Evolutionary conservation across 2,329 filamentous ascomycete species (phyloP).

Genomic region (Monosporascus ibericus): DNA sequence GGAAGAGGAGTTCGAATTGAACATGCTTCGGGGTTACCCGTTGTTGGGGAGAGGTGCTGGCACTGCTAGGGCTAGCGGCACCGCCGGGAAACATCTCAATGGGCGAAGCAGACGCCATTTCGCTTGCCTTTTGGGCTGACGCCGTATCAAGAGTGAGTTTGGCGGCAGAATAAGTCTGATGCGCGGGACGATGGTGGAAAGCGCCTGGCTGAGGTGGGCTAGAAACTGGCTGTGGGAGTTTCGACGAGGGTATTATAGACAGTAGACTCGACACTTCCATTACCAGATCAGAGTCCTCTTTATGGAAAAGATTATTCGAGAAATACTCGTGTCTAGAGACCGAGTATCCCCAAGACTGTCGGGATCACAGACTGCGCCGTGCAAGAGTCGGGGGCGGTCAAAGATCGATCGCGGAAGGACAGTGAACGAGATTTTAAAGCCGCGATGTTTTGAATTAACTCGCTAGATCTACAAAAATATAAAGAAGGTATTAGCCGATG

Average conservation of each 20-base stretch:
- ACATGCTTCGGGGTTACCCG: constrained; percentile 61
- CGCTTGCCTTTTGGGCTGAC: constrained; percentile 18
- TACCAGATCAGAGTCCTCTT: constrained; percentile 11
- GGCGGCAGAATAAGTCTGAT: constrained; percentile 10
- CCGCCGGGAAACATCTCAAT: constrained; percentile 27
- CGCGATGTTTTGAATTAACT: constrained; percentile 7
- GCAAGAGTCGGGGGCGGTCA: constrained; percentile 9
- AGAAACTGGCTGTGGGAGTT: constrained; percentile 11
- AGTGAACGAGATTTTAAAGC: constrained; percentile 1
- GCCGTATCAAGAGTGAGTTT: constrained; percentile 19
- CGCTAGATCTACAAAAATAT: constrained; percentile 6
- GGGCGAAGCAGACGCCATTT: constrained; percentile 44
- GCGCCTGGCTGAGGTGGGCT: constrained; percentile 20
- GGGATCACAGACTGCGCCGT: constrained; percentile 6
- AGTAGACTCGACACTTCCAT: constrained; percentile 27
- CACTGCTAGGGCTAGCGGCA: constrained; percentile 34
- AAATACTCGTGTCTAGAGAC: constrained; percentile 5
- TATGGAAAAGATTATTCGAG: constrained; percentile 7
- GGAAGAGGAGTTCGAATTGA: constrained; percentile 70
- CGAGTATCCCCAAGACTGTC: constrained; percentile 3
- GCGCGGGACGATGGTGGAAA: constrained; percentile 16
- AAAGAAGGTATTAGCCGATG: constrained; percentile 9
- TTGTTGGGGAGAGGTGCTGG: constrained; percentile 42
- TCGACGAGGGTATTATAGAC: constrained; percentile 18
- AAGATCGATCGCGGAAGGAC: constrained; percentile 18